Percentiles rank a stretch among this genome's conserved stretches.
These are phyloP conservation scores for Aureobasidium musti DNA, from an alignment of 2,329 filamentous ascomycete species.

Conservation along the genomic window DNA sequence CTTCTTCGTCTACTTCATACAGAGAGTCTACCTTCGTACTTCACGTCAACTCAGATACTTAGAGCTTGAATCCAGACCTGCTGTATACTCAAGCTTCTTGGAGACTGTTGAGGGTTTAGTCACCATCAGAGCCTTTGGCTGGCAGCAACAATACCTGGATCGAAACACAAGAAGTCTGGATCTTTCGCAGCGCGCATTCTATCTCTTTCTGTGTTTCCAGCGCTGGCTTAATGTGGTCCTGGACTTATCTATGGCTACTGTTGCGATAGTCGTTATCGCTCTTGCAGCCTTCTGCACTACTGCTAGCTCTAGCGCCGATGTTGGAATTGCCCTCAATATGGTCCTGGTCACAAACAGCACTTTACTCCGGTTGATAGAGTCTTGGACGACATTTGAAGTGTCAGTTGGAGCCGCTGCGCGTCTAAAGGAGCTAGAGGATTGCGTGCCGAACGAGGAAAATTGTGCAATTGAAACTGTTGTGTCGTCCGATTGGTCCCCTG, in stretches of 20 bases:
- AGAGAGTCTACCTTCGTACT: slow-evolving; percentile 52
- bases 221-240: slow-evolving; percentile 49
- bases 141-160: slow-evolving; percentile 46
- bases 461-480: slow-evolving; percentile 56
- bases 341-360: slow-evolving; percentile 55
- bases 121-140: slow-evolving; percentile 57
- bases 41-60: slow-evolving; percentile 54
- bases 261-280: slow-evolving; percentile 40
- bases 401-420: slow-evolving; percentile 57
- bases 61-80: slow-evolving; percentile 55
- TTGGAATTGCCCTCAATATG: slow-evolving; percentile 56
- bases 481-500: slow-evolving; percentile 72
- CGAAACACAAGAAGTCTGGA: slow-evolving; percentile 46
- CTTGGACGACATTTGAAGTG: slow-evolving; percentile 59
- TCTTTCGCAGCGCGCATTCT: slow-evolving; percentile 48
- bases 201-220: slow-evolving; percentile 50
- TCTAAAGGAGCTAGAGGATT: slow-evolving; percentile 50
- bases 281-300: slow-evolving; percentile 41
- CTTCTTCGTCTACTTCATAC: slow-evolving; percentile 37
- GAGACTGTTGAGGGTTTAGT: slow-evolving; percentile 46
- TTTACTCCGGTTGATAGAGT: slow-evolving; percentile 51
- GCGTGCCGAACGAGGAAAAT: neutral
- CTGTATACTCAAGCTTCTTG: slow-evolving; percentile 45
- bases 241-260: slow-evolving; percentile 43
- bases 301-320: slow-evolving; percentile 49